Evolutionary conservation across 768 basidiomycete species (phyloP).

Genomic region (Auriscalpium vulgare): DNA sequence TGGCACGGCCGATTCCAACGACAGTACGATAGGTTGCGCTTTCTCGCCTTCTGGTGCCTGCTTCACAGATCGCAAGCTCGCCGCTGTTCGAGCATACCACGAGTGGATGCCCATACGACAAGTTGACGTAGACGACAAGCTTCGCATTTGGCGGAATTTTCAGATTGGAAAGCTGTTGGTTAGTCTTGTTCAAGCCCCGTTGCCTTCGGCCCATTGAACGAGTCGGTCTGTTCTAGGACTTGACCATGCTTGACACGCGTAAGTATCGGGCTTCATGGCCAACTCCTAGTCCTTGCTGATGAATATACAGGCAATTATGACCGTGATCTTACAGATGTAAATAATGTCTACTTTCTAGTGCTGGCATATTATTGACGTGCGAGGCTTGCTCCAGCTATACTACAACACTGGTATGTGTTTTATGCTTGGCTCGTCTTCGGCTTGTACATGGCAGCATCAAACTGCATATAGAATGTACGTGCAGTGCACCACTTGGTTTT

Average conservation of each 20-base stretch:
- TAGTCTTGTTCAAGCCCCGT: not conserved
- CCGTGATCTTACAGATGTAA: slow-evolving; percentile 48
- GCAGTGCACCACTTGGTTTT: not conserved
- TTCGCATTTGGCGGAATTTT: slow-evolving; percentile 58
- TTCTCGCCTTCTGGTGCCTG: slow-evolving; percentile 48
- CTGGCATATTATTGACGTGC: not conserved
- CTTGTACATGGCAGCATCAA: not conserved
- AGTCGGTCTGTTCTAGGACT: slow-evolving; percentile 23
- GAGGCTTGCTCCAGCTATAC: slow-evolving; percentile 26
- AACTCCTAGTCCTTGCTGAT: not conserved
- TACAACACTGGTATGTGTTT: slow-evolving; percentile 40
- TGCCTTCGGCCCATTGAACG: not conserved
- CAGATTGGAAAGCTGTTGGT: slow-evolving; percentile 52
- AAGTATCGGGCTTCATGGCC: slow-evolving; percentile 1
- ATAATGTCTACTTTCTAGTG: slow-evolving; percentile 5
- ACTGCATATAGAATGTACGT: slow-evolving; percentile 7
- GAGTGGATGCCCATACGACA: slow-evolving; percentile 60
- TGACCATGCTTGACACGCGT: slow-evolving; percentile 60
- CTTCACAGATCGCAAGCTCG: slow-evolving; percentile 52
- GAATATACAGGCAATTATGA: slow-evolving; percentile 37
- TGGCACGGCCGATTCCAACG: slow-evolving; percentile 47
- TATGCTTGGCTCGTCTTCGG: too few species aligned
- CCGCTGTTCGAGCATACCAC: slow-evolving; percentile 51
- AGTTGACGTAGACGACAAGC: slow-evolving; percentile 43
- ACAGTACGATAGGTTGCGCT: slow-evolving; percentile 39